phyloP scores from a whole-genome alignment of 2,329 filamentous ascomycete genomes.

The Cadophora luteo-olivacea region DNA sequence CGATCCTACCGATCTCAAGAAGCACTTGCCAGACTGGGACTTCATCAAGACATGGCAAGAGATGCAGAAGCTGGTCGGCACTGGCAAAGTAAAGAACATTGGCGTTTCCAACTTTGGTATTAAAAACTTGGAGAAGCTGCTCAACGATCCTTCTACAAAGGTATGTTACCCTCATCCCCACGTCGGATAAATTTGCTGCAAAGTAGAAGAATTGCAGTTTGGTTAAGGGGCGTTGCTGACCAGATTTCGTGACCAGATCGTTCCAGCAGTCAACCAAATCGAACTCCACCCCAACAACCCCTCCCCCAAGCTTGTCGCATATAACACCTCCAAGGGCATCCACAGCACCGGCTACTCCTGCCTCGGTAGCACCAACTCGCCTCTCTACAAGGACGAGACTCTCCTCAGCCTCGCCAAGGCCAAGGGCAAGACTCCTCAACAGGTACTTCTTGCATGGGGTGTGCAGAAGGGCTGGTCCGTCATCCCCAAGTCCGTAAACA shows the following conservation, averaged over 20 bases:
- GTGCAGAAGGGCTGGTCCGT: constrained; percentile 82
- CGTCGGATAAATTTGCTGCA: neutral
- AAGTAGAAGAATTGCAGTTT: neutral
- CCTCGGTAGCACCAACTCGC: constrained; percentile 74
- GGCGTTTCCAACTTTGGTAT: constrained; percentile 89
- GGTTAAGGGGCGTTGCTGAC: neutral
- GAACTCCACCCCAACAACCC: constrained; percentile 84
- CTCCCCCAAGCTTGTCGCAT: constrained; percentile 78
- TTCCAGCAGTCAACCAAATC: constrained; percentile 79
- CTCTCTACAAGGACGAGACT: constrained; percentile 69
- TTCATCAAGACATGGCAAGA: constrained; percentile 81
- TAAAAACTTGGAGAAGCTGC: constrained; percentile 77
- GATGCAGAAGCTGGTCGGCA: constrained; percentile 72
- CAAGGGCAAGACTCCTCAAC: constrained; percentile 74
- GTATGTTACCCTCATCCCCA: constrained; percentile 45
- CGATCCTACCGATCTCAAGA: constrained; percentile 61
- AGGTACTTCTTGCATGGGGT: constrained; percentile 82
- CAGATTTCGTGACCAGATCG: constrained; percentile 48
- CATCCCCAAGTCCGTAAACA: constrained; percentile 83
- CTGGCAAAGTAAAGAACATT: constrained; percentile 79
- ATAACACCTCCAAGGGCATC: constrained; percentile 75
- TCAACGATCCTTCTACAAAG: constrained; percentile 69
- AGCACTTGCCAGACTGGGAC: constrained; percentile 79
- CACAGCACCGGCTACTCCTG: constrained; percentile 78
- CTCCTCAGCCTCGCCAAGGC: constrained; percentile 66